A percentile compares a stretch with the other conserved stretches of the same genome.
phyloP scores from a whole-genome alignment of 2,329 filamentous ascomycete genomes.

The Diaporthe amygdali region DNA sequence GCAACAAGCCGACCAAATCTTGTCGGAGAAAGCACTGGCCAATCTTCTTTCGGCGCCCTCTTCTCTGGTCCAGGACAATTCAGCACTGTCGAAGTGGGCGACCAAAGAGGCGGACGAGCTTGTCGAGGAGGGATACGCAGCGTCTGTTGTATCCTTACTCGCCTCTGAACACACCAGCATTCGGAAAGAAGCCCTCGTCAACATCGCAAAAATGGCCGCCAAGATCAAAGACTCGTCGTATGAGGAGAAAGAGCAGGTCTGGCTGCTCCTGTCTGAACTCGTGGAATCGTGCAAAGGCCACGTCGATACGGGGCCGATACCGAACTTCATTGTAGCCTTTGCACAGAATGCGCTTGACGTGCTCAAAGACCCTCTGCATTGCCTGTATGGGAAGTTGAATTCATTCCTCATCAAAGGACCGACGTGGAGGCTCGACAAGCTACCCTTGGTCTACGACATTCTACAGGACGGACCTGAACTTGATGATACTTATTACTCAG shows the following conservation, averaged over 20 bases:
- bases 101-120: conserved; percentile 80
- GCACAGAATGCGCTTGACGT: conserved; percentile 73
- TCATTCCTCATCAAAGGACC: conserved; percentile 80
- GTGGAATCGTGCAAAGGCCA: conserved; percentile 71
- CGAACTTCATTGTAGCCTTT: conserved; percentile 78
- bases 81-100: conserved; percentile 68
- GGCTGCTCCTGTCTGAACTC: conserved; percentile 80
- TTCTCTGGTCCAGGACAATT: conserved; percentile 53
- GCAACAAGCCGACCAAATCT: neutral
- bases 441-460: conserved; percentile 72
- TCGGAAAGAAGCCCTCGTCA: conserved; percentile 76
- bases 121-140: conserved; percentile 77
- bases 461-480: conserved; percentile 70
- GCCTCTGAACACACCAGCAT: conserved; percentile 78
- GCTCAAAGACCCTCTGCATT: conserved; percentile 77
- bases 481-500: conserved; percentile 74
- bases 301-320: conserved; percentile 64
- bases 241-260: conserved; percentile 77
- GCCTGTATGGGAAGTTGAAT: conserved; percentile 86
- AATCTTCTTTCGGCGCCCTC: conserved; percentile 57
- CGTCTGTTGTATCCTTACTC: conserved; percentile 74
- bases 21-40: conserved; percentile 49
- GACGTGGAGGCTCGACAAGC: conserved; percentile 74
- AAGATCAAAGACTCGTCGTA: conserved; percentile 72
- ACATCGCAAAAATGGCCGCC: conserved; percentile 68